These are phyloP conservation scores for Magnusiomyces tetraspermus DNA, from an alignment of 1,139 yeast species.

Conservation along the genomic window DNA sequence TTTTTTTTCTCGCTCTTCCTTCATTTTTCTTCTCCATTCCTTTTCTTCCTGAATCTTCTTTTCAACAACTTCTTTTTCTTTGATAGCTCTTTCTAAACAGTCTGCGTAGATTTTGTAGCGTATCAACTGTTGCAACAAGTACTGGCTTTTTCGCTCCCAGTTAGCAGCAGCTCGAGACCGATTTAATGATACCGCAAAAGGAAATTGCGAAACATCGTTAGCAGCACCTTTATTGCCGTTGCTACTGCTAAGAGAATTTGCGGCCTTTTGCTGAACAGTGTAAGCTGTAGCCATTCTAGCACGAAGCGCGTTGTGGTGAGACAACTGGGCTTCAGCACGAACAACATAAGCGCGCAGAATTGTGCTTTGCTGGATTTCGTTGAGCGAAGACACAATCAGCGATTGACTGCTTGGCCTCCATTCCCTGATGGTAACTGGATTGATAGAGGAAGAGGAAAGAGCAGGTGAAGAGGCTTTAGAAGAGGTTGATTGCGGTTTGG, in stretches of 20 bases:
- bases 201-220: background rate
- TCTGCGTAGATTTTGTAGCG: conserved; percentile 27
- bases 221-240: background rate
- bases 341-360: conserved; percentile 24
- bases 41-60: background rate
- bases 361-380: conserved; percentile 26
- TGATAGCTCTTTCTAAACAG: conserved; percentile 21
- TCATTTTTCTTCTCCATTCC: conserved; percentile 1
- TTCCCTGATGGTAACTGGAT: conserved; percentile 21
- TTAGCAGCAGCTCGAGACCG: conserved; percentile 26
- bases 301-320: conserved; percentile 25
- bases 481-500: conserved; percentile 38
- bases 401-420: conserved; percentile 30
- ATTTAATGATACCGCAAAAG: conserved; percentile 15
- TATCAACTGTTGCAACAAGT: conserved; percentile 27
- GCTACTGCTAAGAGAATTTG: too few species aligned
- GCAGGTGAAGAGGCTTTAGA: background rate
- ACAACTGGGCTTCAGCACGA: conserved; percentile 25
- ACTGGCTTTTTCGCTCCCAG: conserved; percentile 30
- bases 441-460: background rate
- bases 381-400: conserved; percentile 26
- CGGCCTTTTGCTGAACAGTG: conserved; percentile 18
- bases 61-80: conserved; percentile 11
- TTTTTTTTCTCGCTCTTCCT: background rate
- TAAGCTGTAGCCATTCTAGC: conserved; percentile 20